phyloP scores from a whole-genome alignment of 371 early-diverging fungal species.

The Mortierella sp. region DNA sequence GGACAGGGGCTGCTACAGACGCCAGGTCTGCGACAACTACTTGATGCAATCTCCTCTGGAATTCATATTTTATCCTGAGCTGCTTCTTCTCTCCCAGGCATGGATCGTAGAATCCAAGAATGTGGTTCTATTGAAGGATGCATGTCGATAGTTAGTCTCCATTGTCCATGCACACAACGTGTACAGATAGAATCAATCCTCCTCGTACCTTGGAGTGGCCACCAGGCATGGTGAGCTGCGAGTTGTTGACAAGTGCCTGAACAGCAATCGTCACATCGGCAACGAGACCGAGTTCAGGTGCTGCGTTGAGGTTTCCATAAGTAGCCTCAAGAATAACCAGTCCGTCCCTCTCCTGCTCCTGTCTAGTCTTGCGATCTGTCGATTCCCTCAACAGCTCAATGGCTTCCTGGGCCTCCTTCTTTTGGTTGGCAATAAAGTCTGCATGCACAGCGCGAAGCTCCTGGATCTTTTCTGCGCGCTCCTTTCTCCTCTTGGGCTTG shows the following conservation, averaged over 20 bases:
- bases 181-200: not conserved
- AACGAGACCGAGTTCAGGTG: constrained; percentile 58
- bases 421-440: constrained; percentile 77
- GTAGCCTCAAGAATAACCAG: constrained; percentile 89
- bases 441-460: constrained; percentile 84
- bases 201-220: constrained; percentile 85
- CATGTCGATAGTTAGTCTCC: not conserved
- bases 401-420: constrained; percentile 86
- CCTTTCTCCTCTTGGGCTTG: constrained; percentile 75
- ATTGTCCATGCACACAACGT: not conserved
- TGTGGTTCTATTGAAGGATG: constrained; percentile 68
- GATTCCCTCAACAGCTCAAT: constrained; percentile 77
- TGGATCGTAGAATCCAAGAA: constrained; percentile 97
- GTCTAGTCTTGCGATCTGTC: constrained; percentile 75
- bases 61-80: constrained; percentile 87
- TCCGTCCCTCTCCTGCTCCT: constrained; percentile 79
- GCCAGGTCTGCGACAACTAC: constrained; percentile 83
- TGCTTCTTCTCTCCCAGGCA: constrained; percentile 90
- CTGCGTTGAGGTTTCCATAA: constrained; percentile 83
- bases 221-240: constrained; percentile 89
- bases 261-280: constrained; percentile 92
- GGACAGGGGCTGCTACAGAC: constrained; percentile 87
- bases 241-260: constrained; percentile 86
- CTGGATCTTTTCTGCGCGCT: constrained; percentile 73
- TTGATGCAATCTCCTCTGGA: constrained; percentile 86